Base-by-base conservation (phyloP, 2,329 filamentous ascomycete genomes). In the Thelonectria blattea region DNA sequence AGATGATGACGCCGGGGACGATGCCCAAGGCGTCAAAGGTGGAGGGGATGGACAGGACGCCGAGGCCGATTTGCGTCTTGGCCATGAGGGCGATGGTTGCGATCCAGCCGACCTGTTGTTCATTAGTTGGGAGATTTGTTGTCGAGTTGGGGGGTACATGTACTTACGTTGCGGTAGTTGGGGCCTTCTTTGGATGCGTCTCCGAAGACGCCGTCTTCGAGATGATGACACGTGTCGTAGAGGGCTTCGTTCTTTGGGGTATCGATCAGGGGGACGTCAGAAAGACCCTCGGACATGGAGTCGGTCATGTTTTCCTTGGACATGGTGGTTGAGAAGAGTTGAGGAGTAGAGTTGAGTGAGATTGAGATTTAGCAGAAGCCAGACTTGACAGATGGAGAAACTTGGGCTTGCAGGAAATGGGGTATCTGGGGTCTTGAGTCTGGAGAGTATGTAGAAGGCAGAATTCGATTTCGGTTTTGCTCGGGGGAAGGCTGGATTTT, bases 21-120 rank as follows among this genome's bases (percentile, higher is more conserved):
- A 83, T 71, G 12, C 80, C 81, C 11, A 83, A 71, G 1, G 72
- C 72, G 56, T 83, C 71, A 61, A 82, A 80, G 0, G 76, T 74
- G 4, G 71, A 62, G 2, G 80, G 80, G 37, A 83, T 81, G 1
- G 80, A 81, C n/a, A 83, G 73, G n/a, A 83, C 80, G 45, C 77
- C 68, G 2, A 80, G 73, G 34, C 78, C 78, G 30, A 80, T 76
- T 58, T 80, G 76, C 3, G 75, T 78, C 70, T 81, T 80, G 74
- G 80, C 77, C 78, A 80, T 81, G 46, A 81, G 71, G 22, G 74
- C 75, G 0, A 72, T 65, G 17, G 79, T 78, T 24, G 76, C 78
- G 4, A 76, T 50, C 79, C 78, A 81, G 51, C 77, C 76, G 39
- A 34, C 78, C 73, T 75, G n/a, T 46, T 24, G 5, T 17, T 9